A percentile compares a stretch with the other conserved stretches of the same genome.
Conservation (phyloP, 1,284 basidiomycete genomes). For the Fereydounia khargensis region DNA sequence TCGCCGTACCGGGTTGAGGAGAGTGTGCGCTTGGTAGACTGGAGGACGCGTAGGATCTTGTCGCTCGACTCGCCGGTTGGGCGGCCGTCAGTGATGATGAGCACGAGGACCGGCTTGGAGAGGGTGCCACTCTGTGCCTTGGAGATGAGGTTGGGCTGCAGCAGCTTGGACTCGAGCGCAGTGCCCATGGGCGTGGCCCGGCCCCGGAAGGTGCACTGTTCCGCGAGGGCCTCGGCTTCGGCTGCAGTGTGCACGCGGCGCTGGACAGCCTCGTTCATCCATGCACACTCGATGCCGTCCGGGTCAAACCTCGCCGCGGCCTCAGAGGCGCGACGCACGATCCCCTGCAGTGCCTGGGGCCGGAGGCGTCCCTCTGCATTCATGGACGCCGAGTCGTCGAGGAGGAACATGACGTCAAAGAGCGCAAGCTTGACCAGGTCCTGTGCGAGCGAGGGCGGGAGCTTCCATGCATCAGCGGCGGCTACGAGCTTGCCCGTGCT, state of each 20-base stretch:
- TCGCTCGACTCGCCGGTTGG: slow-evolving; percentile 40
- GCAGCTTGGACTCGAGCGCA: slow-evolving; percentile 28
- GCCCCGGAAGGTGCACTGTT: slow-evolving; percentile 29
- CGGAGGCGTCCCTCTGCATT: slow-evolving; percentile 17
- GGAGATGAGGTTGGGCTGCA: slow-evolving; percentile 24
- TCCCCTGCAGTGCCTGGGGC: slow-evolving; percentile 25
- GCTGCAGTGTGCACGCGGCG: slow-evolving; percentile 24
- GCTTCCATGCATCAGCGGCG: slow-evolving; percentile 39
- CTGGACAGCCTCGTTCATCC: slow-evolving; percentile 34
- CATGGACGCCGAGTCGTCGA: slow-evolving; percentile 46
- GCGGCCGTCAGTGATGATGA: slow-evolving; percentile 43
- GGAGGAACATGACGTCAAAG: slow-evolving; percentile 46
- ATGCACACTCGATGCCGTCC: slow-evolving; percentile 43
- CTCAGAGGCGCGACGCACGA: slow-evolving; percentile 37
- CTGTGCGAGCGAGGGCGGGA: slow-evolving; percentile 43
- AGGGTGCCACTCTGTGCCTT: slow-evolving; percentile 15
- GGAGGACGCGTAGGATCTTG: slow-evolving; percentile 35
- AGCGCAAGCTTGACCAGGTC: slow-evolving; percentile 47
- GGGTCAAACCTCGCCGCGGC: slow-evolving; percentile 40
- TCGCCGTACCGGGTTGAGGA: slow-evolving; percentile 26
- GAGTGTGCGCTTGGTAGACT: slow-evolving; percentile 24
- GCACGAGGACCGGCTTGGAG: slow-evolving; percentile 30
- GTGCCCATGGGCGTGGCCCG: slow-evolving; percentile 39
- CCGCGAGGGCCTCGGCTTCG: slow-evolving; percentile 27
- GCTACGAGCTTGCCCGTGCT: slow-evolving; percentile 24